A percentile compares a stretch with the other conserved stretches of the same genome.
These are phyloP conservation scores for Cutaneotrichosporon sp. DNA, from an alignment of 1,284 basidiomycete genomes.

Conservation along the genomic window DNA sequence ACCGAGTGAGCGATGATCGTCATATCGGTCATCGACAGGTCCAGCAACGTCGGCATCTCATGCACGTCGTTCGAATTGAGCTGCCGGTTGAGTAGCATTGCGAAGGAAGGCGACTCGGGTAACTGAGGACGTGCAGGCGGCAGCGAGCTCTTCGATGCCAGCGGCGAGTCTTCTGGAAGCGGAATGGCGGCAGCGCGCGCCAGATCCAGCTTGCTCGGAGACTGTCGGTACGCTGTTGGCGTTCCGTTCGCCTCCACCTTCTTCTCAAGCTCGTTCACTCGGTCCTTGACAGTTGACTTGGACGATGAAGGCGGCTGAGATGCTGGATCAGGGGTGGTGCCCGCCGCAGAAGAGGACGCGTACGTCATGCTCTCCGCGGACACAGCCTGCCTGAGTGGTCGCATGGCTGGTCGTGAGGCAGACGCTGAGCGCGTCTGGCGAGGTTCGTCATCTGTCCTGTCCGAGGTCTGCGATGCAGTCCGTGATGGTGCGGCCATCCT, in stretches of 20 bases:
- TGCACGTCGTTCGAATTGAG: neutral
- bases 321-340: neutral
- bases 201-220: slow-evolving; percentile 12
- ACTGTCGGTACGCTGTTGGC: neutral
- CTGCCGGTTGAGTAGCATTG: slow-evolving; percentile 13
- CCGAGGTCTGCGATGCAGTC: slow-evolving; percentile 14
- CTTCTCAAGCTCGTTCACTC: slow-evolving; percentile 13
- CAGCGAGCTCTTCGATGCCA: neutral
- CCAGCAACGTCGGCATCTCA: slow-evolving; percentile 13
- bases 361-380: slow-evolving; percentile 7
- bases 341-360: neutral
- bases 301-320: neutral
- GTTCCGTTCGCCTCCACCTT: neutral
- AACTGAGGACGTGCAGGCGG: neutral
- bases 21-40: slow-evolving; percentile 15
- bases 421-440: neutral
- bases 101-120: slow-evolving; percentile 20
- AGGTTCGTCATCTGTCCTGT: neutral
- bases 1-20: neutral
- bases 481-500: slow-evolving; percentile 32
- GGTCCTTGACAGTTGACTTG: slow-evolving; percentile 6
- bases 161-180: slow-evolving; percentile 11
- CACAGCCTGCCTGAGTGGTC: neutral
- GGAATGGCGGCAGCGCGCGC: slow-evolving; percentile 18
- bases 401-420: neutral